These are phyloP conservation scores for Mycena epipterygia DNA, from an alignment of 768 basidiomycete genomes.

Conservation along the genomic window DNA sequence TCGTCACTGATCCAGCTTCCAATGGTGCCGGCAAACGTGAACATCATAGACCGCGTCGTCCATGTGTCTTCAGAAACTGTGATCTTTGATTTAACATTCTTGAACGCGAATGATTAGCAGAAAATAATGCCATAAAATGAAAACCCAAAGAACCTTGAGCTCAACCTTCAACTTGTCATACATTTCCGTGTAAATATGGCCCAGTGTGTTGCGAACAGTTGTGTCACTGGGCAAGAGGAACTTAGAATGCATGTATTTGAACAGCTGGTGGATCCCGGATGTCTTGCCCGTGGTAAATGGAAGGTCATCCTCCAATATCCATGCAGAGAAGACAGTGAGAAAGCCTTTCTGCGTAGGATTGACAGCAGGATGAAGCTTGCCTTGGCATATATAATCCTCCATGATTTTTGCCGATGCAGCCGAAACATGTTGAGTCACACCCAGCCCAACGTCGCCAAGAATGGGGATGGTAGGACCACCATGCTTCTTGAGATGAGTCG, in stretches of 20 bases:
- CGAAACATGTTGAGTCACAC: background rate
- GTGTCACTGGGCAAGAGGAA: slow-evolving; percentile 38
- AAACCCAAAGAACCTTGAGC: slow-evolving; percentile 10
- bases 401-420: slow-evolving; percentile 39
- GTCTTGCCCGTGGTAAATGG: slow-evolving; percentile 46
- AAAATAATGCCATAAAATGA: background rate
- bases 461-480: slow-evolving; percentile 1
- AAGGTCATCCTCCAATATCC: slow-evolving; percentile 48
- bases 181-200: slow-evolving; percentile 25
- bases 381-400: slow-evolving; percentile 47
- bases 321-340: slow-evolving; percentile 46
- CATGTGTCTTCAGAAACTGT: slow-evolving; percentile 46
- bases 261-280: background rate
- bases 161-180: slow-evolving; percentile 35
- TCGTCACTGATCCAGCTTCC: slow-evolving; percentile 42
- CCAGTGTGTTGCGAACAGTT: slow-evolving; percentile 41
- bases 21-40: slow-evolving; percentile 48
- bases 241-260: background rate
- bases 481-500: slow-evolving; percentile 35
- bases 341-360: slow-evolving; percentile 44
- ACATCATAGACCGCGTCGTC: slow-evolving; percentile 49
- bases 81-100: slow-evolving; percentile 42
- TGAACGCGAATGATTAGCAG: background rate
- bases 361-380: slow-evolving; percentile 48
- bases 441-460: slow-evolving; percentile 33